Conservation (phyloP, 192 early-diverging fungal species). For the Coemansia sp. region DNA sequence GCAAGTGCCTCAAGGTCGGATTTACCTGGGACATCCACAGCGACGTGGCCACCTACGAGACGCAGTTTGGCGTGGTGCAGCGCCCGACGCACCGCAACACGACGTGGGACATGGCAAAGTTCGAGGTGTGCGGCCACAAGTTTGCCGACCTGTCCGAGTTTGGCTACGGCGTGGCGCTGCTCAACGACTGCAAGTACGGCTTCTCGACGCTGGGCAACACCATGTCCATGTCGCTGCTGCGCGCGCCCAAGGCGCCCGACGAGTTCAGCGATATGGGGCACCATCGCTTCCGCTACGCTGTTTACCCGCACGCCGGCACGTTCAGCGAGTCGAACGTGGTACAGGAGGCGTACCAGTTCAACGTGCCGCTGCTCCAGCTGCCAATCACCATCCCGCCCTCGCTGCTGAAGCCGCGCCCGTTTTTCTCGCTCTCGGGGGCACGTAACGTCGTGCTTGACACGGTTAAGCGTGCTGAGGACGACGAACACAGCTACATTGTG, state of each 20-base stretch:
- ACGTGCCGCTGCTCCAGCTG: slow-evolving; percentile 68
- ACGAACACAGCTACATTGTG: slow-evolving; percentile 66
- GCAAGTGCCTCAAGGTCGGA: slow-evolving; percentile 86
- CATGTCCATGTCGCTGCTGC: slow-evolving; percentile 81
- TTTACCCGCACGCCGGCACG: slow-evolving; percentile 82
- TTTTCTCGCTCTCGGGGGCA: slow-evolving; percentile 20
- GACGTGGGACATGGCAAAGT: slow-evolving; percentile 82
- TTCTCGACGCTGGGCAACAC: slow-evolving; percentile 77
- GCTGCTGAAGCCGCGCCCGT: slow-evolving; percentile 2
- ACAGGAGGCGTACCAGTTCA: slow-evolving; percentile 85
- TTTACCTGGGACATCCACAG: slow-evolving; percentile 83
- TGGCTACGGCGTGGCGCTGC: slow-evolving; percentile 89
- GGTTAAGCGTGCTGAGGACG: slow-evolving; percentile 83
- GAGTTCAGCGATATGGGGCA: slow-evolving; percentile 59
- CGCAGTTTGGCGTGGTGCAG: slow-evolving; percentile 89
- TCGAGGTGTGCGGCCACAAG: slow-evolving; percentile 97
- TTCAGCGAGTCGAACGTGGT: slow-evolving; percentile 87
- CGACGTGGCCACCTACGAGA: slow-evolving; percentile 92
- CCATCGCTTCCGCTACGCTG: slow-evolving; percentile 85
- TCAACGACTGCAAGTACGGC: slow-evolving; percentile 98
- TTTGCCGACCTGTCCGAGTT: slow-evolving; percentile 96
- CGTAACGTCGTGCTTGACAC: slow-evolving; percentile 87
- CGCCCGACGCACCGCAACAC: slow-evolving; percentile 96
- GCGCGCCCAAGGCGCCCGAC: slow-evolving; percentile 84
- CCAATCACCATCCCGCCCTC: slow-evolving; percentile 21